These are phyloP conservation scores for Colletotrichum lentis DNA, from an alignment of 2,329 filamentous ascomycete genomes.

Conservation along the genomic window DNA sequence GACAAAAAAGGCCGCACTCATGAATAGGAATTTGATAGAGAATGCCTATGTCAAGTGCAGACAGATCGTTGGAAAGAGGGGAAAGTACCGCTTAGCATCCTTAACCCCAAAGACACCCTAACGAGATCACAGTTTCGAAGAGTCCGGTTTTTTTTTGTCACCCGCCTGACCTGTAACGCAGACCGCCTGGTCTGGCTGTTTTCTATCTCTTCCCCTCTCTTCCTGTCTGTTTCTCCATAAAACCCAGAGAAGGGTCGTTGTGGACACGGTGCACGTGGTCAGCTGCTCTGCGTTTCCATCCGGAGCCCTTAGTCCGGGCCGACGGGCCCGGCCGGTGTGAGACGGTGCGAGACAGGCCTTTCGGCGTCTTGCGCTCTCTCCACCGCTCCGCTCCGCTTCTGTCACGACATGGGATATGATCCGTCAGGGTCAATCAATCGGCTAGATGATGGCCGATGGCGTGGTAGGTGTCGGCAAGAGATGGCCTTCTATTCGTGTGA, in stretches of 20 bases:
- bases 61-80: too few relatives aligned
- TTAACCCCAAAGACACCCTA: too few relatives aligned
- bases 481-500: too few relatives aligned
- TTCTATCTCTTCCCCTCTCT: background rate
- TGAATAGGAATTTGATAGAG: too few relatives aligned
- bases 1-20: too few relatives aligned
- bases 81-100: too few relatives aligned
- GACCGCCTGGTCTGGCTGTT: background rate
- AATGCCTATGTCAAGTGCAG: too few relatives aligned
- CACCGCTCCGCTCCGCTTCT: background rate
- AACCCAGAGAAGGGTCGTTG: background rate
- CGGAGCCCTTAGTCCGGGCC: conserved; percentile 5
- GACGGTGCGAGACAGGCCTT: too few relatives aligned
- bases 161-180: background rate
- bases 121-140: too few relatives aligned
- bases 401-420: background rate
- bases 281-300: background rate
- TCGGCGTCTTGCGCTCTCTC: background rate
- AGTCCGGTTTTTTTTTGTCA: too few relatives aligned
- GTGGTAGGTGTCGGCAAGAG: too few relatives aligned
- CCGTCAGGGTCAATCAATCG: background rate
- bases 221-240: background rate
- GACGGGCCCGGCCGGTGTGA: background rate
- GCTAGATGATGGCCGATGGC: background rate
- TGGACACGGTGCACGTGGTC: background rate